A percentile compares a stretch with the other conserved stretches of the same genome.
phyloP scores from a whole-genome alignment of 1,284 basidiomycete genomes.

The Cutaneotrichosporon mucoides region DNA sequence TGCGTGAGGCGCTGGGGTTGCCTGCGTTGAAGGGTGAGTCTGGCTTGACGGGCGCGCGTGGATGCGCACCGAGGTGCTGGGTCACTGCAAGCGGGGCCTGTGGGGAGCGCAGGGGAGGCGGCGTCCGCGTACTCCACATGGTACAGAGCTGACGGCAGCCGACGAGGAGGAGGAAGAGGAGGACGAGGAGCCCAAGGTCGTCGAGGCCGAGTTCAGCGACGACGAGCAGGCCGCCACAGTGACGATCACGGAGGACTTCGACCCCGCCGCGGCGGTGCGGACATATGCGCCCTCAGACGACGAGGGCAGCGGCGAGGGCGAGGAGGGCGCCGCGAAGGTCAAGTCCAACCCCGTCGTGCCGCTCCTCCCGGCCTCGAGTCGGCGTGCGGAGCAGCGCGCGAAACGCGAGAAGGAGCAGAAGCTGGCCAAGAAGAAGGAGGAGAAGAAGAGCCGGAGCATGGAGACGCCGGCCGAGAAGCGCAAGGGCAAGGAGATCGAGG shows the following conservation, averaged over 20 bases:
- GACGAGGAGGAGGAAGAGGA: slow-evolving; percentile 9
- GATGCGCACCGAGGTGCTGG: too few species aligned
- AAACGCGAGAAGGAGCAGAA: slow-evolving; percentile 13
- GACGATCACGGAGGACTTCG: slow-evolving; percentile 49
- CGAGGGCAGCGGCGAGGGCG: slow-evolving; percentile 7
- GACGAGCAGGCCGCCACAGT: slow-evolving; percentile 48
- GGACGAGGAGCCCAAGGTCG: slow-evolving; percentile 19
- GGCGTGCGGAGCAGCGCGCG: slow-evolving; percentile 31
- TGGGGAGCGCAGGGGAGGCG: too few species aligned
- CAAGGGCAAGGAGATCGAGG: slow-evolving; percentile 44
- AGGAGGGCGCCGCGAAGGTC: background rate
- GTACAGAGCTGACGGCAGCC: too few species aligned
- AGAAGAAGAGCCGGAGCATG: slow-evolving; percentile 25
- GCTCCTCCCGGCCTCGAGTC: slow-evolving; percentile 39
- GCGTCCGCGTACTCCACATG: too few species aligned
- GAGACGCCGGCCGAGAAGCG: slow-evolving; percentile 40
- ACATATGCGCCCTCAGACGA: slow-evolving; percentile 5
- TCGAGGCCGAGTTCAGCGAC: slow-evolving; percentile 44
- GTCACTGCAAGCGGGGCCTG: too few species aligned
- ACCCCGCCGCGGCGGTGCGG: slow-evolving; percentile 21
- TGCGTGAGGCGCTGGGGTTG: slow-evolving; percentile 45
- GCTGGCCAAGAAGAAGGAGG: slow-evolving; percentile 17
- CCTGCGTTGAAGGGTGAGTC: slow-evolving; percentile 23
- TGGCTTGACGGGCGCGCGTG: background rate
- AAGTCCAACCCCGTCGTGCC: slow-evolving; percentile 22